Conservation (phyloP, 345 rosid genomes). For the Mallotus nudiflorus region DNA sequence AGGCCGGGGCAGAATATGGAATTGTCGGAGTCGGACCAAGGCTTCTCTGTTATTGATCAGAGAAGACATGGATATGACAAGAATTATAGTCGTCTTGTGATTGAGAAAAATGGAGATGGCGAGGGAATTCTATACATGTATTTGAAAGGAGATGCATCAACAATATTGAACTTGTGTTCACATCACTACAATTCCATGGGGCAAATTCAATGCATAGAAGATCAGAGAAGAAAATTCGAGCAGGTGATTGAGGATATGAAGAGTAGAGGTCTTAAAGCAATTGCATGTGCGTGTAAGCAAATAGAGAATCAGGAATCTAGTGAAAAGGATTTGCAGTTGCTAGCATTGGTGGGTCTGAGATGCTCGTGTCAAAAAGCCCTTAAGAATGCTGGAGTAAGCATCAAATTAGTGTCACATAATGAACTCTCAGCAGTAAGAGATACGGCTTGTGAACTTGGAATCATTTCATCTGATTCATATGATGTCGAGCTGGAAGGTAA, state of each 20-base stretch:
- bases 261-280: slow-evolving; percentile 15
- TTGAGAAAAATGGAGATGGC: slow-evolving; percentile 12
- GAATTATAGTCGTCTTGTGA: slow-evolving; percentile 8
- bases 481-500: slow-evolving; percentile 12
- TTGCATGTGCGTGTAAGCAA: slow-evolving; percentile 31
- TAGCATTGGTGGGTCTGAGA: slow-evolving; percentile 25
- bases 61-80: background rate
- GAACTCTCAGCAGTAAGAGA: slow-evolving; percentile 16
- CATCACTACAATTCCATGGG: slow-evolving; percentile 24
- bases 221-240: slow-evolving; percentile 4
- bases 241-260: slow-evolving; percentile 20
- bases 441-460: slow-evolving; percentile 22
- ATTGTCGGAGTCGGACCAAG: background rate
- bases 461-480: background rate
- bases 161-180: slow-evolving; percentile 24
- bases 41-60: slow-evolving; percentile 4
- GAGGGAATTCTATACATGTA: slow-evolving; percentile 16
- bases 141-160: slow-evolving; percentile 31
- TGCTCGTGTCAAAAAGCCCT: slow-evolving; percentile 5
- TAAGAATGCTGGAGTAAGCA: slow-evolving; percentile 15
- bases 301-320: slow-evolving; percentile 12
- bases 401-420: slow-evolving; percentile 26
- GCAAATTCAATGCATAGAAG: slow-evolving; percentile 7
- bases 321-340: slow-evolving; percentile 16
- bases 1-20: slow-evolving; percentile 13